phyloP scores from a whole-genome alignment of 2,329 filamentous ascomycete genomes.

The Phialocephala sp. region DNA sequence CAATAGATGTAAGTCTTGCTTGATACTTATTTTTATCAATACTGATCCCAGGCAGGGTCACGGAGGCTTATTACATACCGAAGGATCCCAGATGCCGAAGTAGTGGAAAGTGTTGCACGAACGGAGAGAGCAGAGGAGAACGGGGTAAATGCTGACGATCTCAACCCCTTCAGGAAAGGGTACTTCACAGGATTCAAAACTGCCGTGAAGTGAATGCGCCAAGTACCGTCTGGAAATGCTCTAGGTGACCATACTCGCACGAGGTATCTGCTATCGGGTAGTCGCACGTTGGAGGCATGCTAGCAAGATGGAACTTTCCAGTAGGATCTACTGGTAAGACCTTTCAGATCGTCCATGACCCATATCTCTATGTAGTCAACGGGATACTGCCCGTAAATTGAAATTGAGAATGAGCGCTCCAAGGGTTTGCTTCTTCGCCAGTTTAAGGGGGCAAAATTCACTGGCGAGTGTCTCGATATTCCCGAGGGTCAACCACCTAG shows the following conservation, averaged over 20 bases:
- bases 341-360: no score
- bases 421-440: no score
- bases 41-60: slow-evolving; percentile 66
- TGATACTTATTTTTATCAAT: neutral
- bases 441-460: no score
- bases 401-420: no score
- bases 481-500: no score
- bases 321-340: no score
- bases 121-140: slow-evolving; percentile 44
- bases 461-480: no score
- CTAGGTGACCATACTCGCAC: neutral
- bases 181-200: slow-evolving; percentile 51
- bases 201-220: slow-evolving; percentile 28
- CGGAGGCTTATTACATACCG: slow-evolving; percentile 86
- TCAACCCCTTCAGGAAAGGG: slow-evolving; percentile 69
- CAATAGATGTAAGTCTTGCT: slow-evolving; percentile 73
- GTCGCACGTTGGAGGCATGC: no score
- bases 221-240: neutral
- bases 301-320: no score
- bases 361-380: no score
- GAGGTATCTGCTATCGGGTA: no score
- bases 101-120: slow-evolving; percentile 46
- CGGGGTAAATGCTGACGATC: slow-evolving; percentile 64
- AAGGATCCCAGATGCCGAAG: slow-evolving; percentile 65
- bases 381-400: no score